Evolutionary conservation across 2,329 filamentous ascomycete species (phyloP), one percentile per base, ranked within the genome.

Genomic region (Trichoderma guizhouense): DNA sequence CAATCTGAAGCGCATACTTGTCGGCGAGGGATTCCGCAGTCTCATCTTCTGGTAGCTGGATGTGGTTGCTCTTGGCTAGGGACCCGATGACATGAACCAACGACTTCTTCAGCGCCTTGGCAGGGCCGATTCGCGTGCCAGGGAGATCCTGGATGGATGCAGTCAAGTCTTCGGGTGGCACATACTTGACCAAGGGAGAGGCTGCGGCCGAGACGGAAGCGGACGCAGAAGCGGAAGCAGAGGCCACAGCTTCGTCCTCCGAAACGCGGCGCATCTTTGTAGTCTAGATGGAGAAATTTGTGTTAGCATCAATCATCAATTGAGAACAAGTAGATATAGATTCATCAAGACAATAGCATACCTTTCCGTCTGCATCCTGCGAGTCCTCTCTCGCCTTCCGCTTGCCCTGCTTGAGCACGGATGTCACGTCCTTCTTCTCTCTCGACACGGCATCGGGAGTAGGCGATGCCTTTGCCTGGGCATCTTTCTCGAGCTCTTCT

Each of bases 1-100:
- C 95, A 73, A 98, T 92, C 74, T 93, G 88, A 30, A 97, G 83
- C 15, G 92, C 93, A 60, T 95, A 87, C 26, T 87, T 87, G 78
- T 92, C 90, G 12, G 92, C 90, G 72, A 93, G 84, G 11, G 86
- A 86, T 63, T 91, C 89, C 15, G 88, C 84, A 0, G 89, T 89
- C 70, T 90, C 86, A 61, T 88, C 91, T 65, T 90, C 86, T 1
- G 90, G 87, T 21, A 94, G 82, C 30, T 84, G 83, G 75, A 91
- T 91, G 11, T 88, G 84, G 18, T 89, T 88, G 70, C 88, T 85
- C 80, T 93, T 93, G 74, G 91, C 87, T 39, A 92, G 89, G 43
- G 85, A 81, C n/a, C 86, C 85, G 71, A 97, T 86, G 71, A 91
- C 86, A 69, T 90, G 86, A 55, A 85, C 82, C 55, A 98, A 88